Base-by-base conservation (phyloP, 2,329 filamentous ascomycete genomes). In the Colletotrichum liaoningense region DNA sequence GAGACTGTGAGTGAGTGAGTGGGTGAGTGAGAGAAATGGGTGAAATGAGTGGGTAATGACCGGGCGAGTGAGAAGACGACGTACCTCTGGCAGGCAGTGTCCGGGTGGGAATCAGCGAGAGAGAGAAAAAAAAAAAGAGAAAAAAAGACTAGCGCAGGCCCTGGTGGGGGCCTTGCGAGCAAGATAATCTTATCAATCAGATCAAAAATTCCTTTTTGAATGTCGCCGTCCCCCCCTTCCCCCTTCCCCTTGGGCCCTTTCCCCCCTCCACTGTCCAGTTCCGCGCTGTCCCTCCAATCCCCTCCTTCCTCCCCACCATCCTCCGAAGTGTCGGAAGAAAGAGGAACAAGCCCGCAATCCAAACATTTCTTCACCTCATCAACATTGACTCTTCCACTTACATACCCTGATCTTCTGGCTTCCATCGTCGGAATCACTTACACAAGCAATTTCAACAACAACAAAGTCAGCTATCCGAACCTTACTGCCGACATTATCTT, bases 121-220 rank as follows among this genome's bases (percentile, higher is more conserved):
- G 11, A 24, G 7, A 38, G 19, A 12, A 22, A 33, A 12, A 59
- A 58, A 66, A 60, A 35, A 24, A 42, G n/a, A 56, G 46, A 56
- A 30, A 59, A 38, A 24, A 22, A 49, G 12, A 12, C 30, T 64
- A 73, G 67, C 24, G 67, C 60, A 55, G 70, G 70, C 67, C 67
- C 60, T 66, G 60, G 71, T 73, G 71, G 71, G 60, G 60, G 22
- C 60, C 28, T 62, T 62, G 56, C 28, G 71, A 73, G 71, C 67
- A 70, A 57, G 63, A 72, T 75, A 81, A 86, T 86, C 84, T 86
- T 85, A 86, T 86, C 84, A 86, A 86, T 86, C 84, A 78, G 79
- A 85, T 84, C 80, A 80, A 63, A 70, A 75, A 73, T 64, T 75
- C 63, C 74, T 69, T 67, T 65, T 66, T 73, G 58, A 62, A 69